A percentile compares a stretch with the other conserved stretches of the same genome.
Evolutionary conservation across 768 basidiomycete species (phyloP).

Genomic region (Trametes maxima): DNA sequence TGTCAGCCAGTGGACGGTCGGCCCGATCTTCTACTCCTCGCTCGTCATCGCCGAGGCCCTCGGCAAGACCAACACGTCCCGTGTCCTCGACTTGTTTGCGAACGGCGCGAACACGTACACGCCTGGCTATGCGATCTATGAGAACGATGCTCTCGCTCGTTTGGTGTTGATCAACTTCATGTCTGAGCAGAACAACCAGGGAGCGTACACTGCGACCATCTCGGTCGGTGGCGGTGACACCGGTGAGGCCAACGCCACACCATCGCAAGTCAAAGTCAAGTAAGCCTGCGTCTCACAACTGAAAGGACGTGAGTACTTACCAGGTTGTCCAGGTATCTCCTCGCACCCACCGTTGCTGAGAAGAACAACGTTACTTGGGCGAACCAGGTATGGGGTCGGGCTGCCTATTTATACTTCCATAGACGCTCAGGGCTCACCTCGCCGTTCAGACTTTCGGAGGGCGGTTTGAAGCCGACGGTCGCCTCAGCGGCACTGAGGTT

Average conservation of each 20-base stretch:
- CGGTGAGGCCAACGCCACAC: conserved; percentile 26
- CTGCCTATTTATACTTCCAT: background rate
- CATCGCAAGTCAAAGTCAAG: conserved; percentile 37
- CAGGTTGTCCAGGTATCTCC: conserved; percentile 30
- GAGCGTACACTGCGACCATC: conserved; percentile 40
- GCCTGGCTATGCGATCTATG: conserved; percentile 53
- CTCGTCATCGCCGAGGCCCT: conserved; percentile 49
- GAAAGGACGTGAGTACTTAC: background rate
- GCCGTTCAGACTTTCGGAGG: conserved; percentile 33
- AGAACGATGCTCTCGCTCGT: conserved; percentile 43
- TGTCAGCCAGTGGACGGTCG: conserved; percentile 46
- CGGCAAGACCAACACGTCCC: conserved; percentile 43
- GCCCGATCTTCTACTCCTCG: conserved; percentile 50
- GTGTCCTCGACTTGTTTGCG: conserved; percentile 45
- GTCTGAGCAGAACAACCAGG: conserved; percentile 43
- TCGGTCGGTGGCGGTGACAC: conserved; percentile 33
- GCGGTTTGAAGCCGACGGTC: conserved; percentile 42
- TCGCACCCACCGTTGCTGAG: conserved; percentile 41
- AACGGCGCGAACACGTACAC: conserved; percentile 37
- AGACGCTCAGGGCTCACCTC: background rate
- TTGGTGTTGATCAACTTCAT: conserved; percentile 53
- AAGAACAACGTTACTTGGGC: conserved; percentile 53
- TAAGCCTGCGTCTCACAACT: conserved; percentile 31
- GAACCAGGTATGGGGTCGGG: conserved; percentile 40
- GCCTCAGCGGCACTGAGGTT: conserved; percentile 36